Evolutionary conservation across 768 basidiomycete genomes (phyloP), one percentile per base, ranked within the genome.

Genomic region (Punctularia strigosozonata): DNA sequence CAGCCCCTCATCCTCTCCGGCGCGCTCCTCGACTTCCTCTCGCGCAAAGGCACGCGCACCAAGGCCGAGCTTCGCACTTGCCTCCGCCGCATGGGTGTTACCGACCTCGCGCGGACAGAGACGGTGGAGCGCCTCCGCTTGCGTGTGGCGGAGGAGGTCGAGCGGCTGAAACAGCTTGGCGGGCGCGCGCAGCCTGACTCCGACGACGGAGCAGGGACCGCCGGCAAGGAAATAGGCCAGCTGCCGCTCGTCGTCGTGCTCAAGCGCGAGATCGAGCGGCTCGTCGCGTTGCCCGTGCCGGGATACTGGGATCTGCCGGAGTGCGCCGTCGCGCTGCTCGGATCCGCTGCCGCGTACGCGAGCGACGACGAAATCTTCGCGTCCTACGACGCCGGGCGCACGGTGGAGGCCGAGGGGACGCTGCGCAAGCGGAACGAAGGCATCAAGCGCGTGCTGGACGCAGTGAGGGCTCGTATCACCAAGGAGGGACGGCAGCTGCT

Each of bases 271-370:
- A 45, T 73, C 8, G 65, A 66, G 43, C 53, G 58, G 8, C 57
- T 69, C 15, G 40, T 71, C 10, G 68, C 68, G 2, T 47, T 73
- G 15, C 71, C 71, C 5, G 46, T 68, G 19, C 60, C 69, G 23
- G 70, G 70, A 6, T 68, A 63, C 41, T 70, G 68, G 67, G 65
- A 68, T 44, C 51, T 71, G 13, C 52, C 58, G 2, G 62, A 67
- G 43, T 66, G 67, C 39, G 58, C 55, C 13, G 15, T 10, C 15
- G 28, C 15, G n/a, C n/a, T n/a, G n/a, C n/a, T n/a, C n/a, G n/a
- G n/a, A n/a, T n/a, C n/a, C n/a, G n/a, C n/a, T n/a, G n/a, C n/a
- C n/a, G n/a, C 10, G 10, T 30, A 15, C 15, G 10, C 28, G 28
- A 30, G 10, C 28, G 28, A 30, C 15, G 28, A 30, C 10, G 28